These are phyloP conservation scores for Lasiosphaeria hispida DNA, from an alignment of 495 filamentous ascomycete species.

Conservation along the genomic window DNA sequence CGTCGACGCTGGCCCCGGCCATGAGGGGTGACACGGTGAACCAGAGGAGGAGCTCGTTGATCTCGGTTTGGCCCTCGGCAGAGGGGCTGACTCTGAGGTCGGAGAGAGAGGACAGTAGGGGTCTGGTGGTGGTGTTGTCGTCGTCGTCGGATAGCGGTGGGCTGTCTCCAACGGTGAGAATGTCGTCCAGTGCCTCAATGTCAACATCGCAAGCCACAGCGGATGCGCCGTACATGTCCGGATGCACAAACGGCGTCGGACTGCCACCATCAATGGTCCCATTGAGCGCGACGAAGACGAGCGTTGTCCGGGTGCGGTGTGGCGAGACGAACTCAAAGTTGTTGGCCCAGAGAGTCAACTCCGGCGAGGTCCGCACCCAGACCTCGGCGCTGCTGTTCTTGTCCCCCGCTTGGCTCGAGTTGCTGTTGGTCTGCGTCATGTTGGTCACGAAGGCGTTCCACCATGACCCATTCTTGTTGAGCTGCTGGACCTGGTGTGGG, in stretches of 20 bases:
- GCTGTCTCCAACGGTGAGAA: slow-evolving; percentile 17
- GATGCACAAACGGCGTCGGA: slow-evolving; percentile 6
- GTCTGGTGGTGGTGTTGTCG: not conserved
- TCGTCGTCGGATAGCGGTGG: not conserved
- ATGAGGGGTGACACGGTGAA: slow-evolving; percentile 29
- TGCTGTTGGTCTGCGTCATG: slow-evolving; percentile 23
- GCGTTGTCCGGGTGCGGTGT: slow-evolving; percentile 21
- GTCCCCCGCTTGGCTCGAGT: slow-evolving; percentile 1
- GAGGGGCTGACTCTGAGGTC: slow-evolving; percentile 15
- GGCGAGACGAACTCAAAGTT: slow-evolving; percentile 22
- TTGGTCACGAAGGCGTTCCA: slow-evolving; percentile 32
- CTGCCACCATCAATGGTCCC: slow-evolving; percentile 28
- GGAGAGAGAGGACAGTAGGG: slow-evolving; percentile 23
- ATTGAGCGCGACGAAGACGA: slow-evolving; percentile 33
- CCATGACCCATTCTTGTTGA: slow-evolving; percentile 13
- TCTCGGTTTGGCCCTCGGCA: slow-evolving; percentile 6
- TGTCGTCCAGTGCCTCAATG: slow-evolving; percentile 21
- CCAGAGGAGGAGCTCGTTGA: slow-evolving; percentile 35
- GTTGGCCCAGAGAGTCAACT: slow-evolving; percentile 28
- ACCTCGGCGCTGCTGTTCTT: slow-evolving; percentile 22
- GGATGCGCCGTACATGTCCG: slow-evolving; percentile 21
- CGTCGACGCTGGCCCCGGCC: slow-evolving; percentile 21
- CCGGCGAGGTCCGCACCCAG: slow-evolving; percentile 21
- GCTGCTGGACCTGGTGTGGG: slow-evolving; percentile 19
- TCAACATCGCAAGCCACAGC: slow-evolving; percentile 25